phyloP scores from a whole-genome alignment of 257 asterid species.

The Paraleonurus japonicus region DNA sequence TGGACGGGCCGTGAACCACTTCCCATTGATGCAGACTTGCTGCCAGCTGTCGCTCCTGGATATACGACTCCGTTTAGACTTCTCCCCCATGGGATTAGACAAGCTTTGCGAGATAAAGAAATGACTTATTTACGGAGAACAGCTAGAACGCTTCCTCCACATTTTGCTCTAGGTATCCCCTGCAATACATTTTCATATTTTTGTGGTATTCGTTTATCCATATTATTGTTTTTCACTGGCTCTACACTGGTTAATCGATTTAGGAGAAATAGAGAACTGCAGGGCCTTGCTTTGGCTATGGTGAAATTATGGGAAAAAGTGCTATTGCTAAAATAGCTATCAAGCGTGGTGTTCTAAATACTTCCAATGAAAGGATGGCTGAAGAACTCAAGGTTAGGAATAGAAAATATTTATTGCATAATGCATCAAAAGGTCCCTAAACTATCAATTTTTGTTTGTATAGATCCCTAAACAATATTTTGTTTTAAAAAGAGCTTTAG shows the following conservation, averaged over 20 bases:
- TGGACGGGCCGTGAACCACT: slow-evolving; percentile 87
- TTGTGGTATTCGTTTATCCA: slow-evolving; percentile 8
- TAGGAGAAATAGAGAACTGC: slow-evolving; percentile 79
- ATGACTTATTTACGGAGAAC: slow-evolving; percentile 76
- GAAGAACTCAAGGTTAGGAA: slow-evolving; percentile 83
- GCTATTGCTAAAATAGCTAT: slow-evolving; percentile 85
- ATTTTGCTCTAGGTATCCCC: slow-evolving; percentile 79
- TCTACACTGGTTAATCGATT: slow-evolving; percentile 8
- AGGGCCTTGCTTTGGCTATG: slow-evolving; percentile 89
- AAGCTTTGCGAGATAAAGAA: slow-evolving; percentile 50
- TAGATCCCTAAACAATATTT: too few species aligned
- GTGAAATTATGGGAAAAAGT: slow-evolving; percentile 82
- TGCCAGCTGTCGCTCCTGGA: slow-evolving; percentile 69
- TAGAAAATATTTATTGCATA: too few species aligned
- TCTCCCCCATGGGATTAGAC: slow-evolving; percentile 63
- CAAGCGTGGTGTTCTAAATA: slow-evolving; percentile 84
- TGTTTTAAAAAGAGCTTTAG: too few species aligned
- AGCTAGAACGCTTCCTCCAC: slow-evolving; percentile 76
- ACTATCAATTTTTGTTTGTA: too few species aligned
- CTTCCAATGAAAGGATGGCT: slow-evolving; percentile 85
- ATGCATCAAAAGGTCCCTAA: too few species aligned
- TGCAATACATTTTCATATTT: slow-evolving; percentile 6
- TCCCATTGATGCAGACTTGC: slow-evolving; percentile 92
- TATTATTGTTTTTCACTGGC: not conserved
- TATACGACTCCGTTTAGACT: slow-evolving; percentile 73